phyloP scores from a whole-genome alignment of 306 rosid species.

The Mucuna pruriens region DNA sequence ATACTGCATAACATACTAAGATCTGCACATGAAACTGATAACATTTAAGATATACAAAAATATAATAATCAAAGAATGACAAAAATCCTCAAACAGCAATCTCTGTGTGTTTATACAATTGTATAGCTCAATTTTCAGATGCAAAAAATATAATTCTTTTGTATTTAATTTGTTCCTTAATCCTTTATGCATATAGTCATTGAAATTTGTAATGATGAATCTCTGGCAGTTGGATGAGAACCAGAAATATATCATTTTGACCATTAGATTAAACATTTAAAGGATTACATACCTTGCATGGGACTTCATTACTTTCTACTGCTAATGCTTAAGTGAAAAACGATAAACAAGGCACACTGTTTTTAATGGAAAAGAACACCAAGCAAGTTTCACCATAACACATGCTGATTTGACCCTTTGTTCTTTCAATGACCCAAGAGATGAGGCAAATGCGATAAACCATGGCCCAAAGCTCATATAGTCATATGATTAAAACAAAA shows the following conservation, averaged over 20 bases:
- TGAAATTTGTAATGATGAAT: neutral
- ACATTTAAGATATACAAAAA: constrained; percentile 8
- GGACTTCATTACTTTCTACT: constrained; percentile 7
- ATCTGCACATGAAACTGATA: constrained; percentile 30
- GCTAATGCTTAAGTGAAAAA: neutral
- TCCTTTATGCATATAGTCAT: neutral
- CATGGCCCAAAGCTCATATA: neutral
- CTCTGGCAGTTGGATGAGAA: neutral
- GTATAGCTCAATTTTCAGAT: neutral
- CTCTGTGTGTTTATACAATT: neutral
- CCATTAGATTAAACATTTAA: constrained; percentile 19
- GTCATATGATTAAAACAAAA: neutral
- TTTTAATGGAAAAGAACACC: neutral
- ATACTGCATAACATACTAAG: neutral
- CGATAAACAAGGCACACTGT: neutral
- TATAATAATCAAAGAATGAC: constrained; percentile 24
- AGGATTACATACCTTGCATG: neutral
- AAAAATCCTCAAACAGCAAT: constrained; percentile 1
- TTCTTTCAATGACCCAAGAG: neutral
- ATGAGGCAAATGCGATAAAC: neutral
- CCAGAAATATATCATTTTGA: neutral
- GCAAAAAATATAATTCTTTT: neutral
- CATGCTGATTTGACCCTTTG: neutral
- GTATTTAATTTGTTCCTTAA: neutral
- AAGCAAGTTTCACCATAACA: neutral